phyloP scores from a whole-genome alignment of 768 basidiomycete genomes.

The Phlebiopsis flavidoalba region DNA sequence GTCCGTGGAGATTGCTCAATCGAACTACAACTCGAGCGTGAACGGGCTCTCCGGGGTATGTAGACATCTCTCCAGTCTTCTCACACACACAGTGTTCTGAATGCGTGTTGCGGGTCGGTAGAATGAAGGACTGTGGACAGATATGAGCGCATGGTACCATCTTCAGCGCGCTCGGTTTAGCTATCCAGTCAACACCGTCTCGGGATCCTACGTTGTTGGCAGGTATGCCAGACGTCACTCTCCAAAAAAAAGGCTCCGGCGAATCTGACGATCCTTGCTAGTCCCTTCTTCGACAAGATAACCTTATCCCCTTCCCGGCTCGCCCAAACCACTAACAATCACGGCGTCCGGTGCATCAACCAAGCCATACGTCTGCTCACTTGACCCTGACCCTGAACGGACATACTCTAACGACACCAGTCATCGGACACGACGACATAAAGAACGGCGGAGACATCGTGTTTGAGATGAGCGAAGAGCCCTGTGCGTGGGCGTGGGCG shows the following conservation, averaged over 20 bases:
- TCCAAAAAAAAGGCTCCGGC: no score
- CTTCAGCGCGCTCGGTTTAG: constrained; percentile 79
- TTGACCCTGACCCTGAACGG: constrained; percentile 58
- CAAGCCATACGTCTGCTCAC: constrained; percentile 53
- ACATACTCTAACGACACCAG: constrained; percentile 31
- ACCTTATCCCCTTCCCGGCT: constrained; percentile 49
- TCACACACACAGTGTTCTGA: background rate
- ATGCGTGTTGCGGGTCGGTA: constrained; percentile 21
- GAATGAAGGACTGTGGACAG: constrained; percentile 89
- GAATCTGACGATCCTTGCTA: constrained; percentile 1
- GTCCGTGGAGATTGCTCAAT: constrained; percentile 59
- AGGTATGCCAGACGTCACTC: constrained; percentile 40
- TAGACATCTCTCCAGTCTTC: background rate
- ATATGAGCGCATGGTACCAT: constrained; percentile 92
- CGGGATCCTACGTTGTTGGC: constrained; percentile 70
- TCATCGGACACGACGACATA: constrained; percentile 62
- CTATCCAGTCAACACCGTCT: constrained; percentile 81
- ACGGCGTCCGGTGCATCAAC: constrained; percentile 49
- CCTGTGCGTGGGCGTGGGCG: constrained; percentile 41
- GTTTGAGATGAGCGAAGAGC: constrained; percentile 60
- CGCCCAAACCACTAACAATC: constrained; percentile 40
- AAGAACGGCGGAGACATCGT: constrained; percentile 47
- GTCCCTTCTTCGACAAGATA: constrained; percentile 51
- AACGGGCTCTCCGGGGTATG: constrained; percentile 69
- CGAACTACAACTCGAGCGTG: constrained; percentile 63